phyloP scores from a whole-genome alignment of 177 flowering plant genomes.

The Telopea speciosissima region DNA sequence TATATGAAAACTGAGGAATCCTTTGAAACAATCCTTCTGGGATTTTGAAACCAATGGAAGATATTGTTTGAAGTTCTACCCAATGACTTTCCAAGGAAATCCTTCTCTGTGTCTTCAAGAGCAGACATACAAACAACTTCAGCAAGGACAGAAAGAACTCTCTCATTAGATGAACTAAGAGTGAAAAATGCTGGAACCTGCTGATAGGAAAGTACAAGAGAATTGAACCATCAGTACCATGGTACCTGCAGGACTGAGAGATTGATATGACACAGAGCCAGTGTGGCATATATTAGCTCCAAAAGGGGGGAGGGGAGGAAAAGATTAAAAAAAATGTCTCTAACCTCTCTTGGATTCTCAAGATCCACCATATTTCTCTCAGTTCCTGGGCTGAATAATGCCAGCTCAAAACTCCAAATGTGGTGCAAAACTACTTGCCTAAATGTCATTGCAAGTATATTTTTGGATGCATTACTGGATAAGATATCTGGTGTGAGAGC shows the following conservation, averaged over 20 bases:
- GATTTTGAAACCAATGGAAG: slow-evolving; percentile 50
- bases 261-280: slow-evolving; percentile 22
- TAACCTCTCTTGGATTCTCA: slow-evolving; percentile 69
- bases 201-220: slow-evolving; percentile 55
- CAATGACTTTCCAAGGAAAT: slow-evolving; percentile 26
- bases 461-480: slow-evolving; percentile 32
- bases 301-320: neutral
- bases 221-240: slow-evolving; percentile 59
- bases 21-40: slow-evolving; percentile 38
- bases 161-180: slow-evolving; percentile 60
- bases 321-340: slow-evolving; percentile 2
- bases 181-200: slow-evolving; percentile 61
- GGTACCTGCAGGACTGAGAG: slow-evolving; percentile 47
- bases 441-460: slow-evolving; percentile 90
- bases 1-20: slow-evolving; percentile 55
- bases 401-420: slow-evolving; percentile 70
- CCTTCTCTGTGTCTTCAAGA: slow-evolving; percentile 52
- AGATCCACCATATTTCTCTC: slow-evolving; percentile 73
- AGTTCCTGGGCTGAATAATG: slow-evolving; percentile 55
- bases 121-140: slow-evolving; percentile 67
- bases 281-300: neutral
- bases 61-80: slow-evolving; percentile 28
- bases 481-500: slow-evolving; percentile 45
- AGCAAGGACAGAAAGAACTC: slow-evolving; percentile 57
- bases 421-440: slow-evolving; percentile 75